phyloP scores from a whole-genome alignment of 202 grass and related monocot species.

The Setaria italica region DNA sequence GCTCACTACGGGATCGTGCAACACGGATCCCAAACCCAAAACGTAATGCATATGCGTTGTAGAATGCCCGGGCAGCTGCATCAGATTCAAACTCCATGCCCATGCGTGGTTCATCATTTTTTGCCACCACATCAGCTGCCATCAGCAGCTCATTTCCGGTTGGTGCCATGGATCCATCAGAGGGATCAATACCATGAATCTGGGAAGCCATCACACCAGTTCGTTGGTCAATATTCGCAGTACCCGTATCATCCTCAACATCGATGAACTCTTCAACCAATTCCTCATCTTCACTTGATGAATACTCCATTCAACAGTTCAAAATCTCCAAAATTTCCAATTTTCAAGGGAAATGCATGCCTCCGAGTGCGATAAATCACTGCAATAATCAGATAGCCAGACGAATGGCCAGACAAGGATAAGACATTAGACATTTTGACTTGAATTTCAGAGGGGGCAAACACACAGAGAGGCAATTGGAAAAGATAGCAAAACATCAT shows the following conservation, averaged over 20 bases:
- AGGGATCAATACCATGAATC: constrained; percentile 32
- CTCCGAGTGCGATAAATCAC: neutral
- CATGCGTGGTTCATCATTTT: constrained; percentile 55
- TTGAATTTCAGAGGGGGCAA: neutral
- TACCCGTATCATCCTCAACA: constrained; percentile 60
- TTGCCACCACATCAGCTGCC: constrained; percentile 46
- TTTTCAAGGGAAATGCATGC: neutral
- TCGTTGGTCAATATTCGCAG: constrained; percentile 47
- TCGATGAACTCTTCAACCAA: constrained; percentile 69
- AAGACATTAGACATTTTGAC: neutral
- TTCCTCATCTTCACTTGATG: constrained; percentile 78
- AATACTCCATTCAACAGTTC: constrained; percentile 69
- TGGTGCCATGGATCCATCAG: constrained; percentile 13
- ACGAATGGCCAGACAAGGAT: neutral
- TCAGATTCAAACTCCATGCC: constrained; percentile 94
- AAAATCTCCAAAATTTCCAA: constrained; percentile 14
- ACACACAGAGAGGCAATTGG: neutral
- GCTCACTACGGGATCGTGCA: constrained; percentile 80
- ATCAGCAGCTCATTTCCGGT: constrained; percentile 48
- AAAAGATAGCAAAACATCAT: neutral
- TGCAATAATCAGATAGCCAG: constrained; percentile 28
- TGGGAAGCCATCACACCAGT: constrained; percentile 33
- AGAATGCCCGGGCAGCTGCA: constrained; percentile 67
- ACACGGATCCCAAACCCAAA: constrained; percentile 94
- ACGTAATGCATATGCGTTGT: constrained; percentile 68